phyloP scores from a whole-genome alignment of 2,329 filamentous ascomycete species.

The Pestalotiopsis sp. region DNA sequence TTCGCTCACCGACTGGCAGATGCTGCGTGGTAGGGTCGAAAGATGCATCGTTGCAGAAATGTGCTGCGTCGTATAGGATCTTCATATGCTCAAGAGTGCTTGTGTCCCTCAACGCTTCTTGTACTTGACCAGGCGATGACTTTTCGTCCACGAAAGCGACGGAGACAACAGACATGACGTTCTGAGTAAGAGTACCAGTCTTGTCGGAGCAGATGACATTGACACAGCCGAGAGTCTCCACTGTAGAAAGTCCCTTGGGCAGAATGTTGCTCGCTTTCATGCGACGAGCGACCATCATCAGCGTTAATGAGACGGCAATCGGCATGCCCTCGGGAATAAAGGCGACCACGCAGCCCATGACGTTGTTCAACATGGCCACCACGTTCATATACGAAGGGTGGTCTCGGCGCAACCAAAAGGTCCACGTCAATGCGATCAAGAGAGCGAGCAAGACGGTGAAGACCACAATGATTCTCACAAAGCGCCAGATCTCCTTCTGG shows the following conservation, averaged over 20 bases:
- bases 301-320: conserved; percentile 29
- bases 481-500: conserved; percentile 42
- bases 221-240: conserved; percentile 63
- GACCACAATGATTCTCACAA: conserved; percentile 35
- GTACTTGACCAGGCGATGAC: conserved; percentile 47
- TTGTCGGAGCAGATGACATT: conserved; percentile 57
- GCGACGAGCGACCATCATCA: conserved; percentile 41
- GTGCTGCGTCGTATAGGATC: conserved; percentile 20
- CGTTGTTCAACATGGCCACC: conserved; percentile 44
- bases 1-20: conserved; percentile 33
- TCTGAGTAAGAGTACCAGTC: conserved; percentile 61
- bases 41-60: conserved; percentile 42
- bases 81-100: background rate
- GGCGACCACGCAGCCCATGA: conserved; percentile 39
- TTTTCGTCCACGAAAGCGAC: conserved; percentile 58
- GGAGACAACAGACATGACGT: conserved; percentile 60
- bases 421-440: conserved; percentile 45
- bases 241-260: conserved; percentile 41
- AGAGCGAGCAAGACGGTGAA: conserved; percentile 22
- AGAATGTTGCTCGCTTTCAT: conserved; percentile 44
- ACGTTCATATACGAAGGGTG: conserved; percentile 40
- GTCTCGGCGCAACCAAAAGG: conserved; percentile 38
- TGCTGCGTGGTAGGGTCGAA: conserved; percentile 39
- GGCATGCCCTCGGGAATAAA: conserved; percentile 31
- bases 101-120: background rate